These are phyloP conservation scores for Aspergillus sp. DNA, from an alignment of 2,329 filamentous ascomycete genomes.

Conservation along the genomic window DNA sequence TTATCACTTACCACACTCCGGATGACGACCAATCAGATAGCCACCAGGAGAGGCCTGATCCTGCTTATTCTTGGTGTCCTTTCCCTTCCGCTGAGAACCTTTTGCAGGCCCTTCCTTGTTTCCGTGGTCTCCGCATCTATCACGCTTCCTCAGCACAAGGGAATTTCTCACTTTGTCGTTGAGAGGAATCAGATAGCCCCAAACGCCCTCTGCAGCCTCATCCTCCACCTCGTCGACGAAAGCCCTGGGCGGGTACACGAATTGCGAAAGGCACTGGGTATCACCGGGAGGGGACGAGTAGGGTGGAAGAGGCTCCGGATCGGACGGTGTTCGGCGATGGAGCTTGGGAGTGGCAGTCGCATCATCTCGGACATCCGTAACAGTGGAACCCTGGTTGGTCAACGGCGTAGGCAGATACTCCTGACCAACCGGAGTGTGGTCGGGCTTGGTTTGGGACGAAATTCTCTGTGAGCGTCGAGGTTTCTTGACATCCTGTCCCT, in stretches of 20 bases:
- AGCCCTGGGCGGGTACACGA: conserved; percentile 59
- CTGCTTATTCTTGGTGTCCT: conserved; percentile 49
- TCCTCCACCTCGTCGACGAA: conserved; percentile 77
- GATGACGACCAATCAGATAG: conserved; percentile 85
- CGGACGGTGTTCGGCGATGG: conserved; percentile 35
- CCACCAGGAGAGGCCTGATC: conserved; percentile 59
- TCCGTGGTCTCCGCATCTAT: conserved; percentile 52
- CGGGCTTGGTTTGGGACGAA: conserved; percentile 46
- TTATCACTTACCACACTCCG: conserved; percentile 69
- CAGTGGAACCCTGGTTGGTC: conserved; percentile 58
- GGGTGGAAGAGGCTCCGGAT: conserved; percentile 26
- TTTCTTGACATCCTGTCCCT: conserved; percentile 63
- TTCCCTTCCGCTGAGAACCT: conserved; percentile 43
- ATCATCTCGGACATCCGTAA: conserved; percentile 57
- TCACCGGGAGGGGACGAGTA: conserved; percentile 61
- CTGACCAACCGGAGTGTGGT: conserved; percentile 53
- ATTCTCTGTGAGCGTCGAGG: conserved; percentile 68
- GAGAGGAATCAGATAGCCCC: conserved; percentile 87
- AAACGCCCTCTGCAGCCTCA: conserved; percentile 76
- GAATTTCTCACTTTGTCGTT: conserved; percentile 59
- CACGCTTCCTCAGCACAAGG: conserved; percentile 66
- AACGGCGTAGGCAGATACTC: conserved; percentile 72
- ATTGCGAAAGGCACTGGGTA: conserved; percentile 74
- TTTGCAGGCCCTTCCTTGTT: conserved; percentile 25
- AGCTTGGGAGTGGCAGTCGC: conserved; percentile 57